Base-by-base conservation (phyloP, 108 stramenopile species). In the Skeletonema tropicum region DNA sequence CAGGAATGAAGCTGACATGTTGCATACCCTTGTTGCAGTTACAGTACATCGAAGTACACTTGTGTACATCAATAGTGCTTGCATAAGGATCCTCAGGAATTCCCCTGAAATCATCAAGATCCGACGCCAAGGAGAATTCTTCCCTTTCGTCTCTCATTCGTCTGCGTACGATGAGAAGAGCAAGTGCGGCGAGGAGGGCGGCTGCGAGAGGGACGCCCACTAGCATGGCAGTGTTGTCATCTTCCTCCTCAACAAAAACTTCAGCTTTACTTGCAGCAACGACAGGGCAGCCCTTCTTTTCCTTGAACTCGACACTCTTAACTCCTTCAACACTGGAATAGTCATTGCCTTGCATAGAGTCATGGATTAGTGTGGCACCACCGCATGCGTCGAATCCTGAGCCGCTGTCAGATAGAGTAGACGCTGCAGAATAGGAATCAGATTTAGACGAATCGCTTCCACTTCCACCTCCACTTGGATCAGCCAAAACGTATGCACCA, bases 61-160 rank as follows among this genome's bases (percentile, higher is more conserved):
- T 71, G 45, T 78, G 77, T 19, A 78, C 77, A 78, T 78, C 77
- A 60, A 71, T 69, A n/a, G 77, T 78, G 46, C 59, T 78, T 8
- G 77, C 65, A 58, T 70, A 78, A 6, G 70, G 77, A 66, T 77
- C 69, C 14, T 71, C 48, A 9, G 52, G 60, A 38, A 48, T 17
- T 15, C 35, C 71, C 38, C 62, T 35, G 13, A 41, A 61, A 49
- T 41, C 52, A 17, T n/a, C 42, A 15, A 55, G 52, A n/a, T 23
- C 23, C 6, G 52, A 25, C 9, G 21, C 6, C 23, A 55, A 10
- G 52, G 21, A 6, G 52, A 23, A 49, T 49, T 55, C 21, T 55
- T 55, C 52, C 23, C 23, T 55, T 5, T 55, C 23, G 10, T 55
- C 23, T 67, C 66, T 72, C 30, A 66, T 19, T n/a, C n/a, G n/a